Evolutionary conservation across 768 basidiomycete species (phyloP).

Genomic region (Chalciporus piperatus): DNA sequence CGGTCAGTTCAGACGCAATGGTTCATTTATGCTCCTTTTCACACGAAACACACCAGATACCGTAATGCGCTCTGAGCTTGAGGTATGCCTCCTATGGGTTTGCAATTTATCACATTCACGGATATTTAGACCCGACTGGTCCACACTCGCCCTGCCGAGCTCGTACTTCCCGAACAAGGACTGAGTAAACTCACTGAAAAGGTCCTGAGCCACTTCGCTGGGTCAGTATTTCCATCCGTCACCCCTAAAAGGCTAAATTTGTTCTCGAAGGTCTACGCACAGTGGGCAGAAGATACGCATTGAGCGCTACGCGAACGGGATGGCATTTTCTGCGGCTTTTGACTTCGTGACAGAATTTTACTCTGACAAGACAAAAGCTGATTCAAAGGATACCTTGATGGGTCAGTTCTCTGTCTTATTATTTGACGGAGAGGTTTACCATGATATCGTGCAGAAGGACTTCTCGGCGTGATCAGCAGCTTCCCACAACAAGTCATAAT

Average conservation of each 20-base stretch:
- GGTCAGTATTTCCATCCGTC: slow-evolving; percentile 39
- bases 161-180: slow-evolving; percentile 60
- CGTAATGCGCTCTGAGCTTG: slow-evolving; percentile 84
- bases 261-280: slow-evolving; percentile 34
- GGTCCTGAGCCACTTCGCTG: slow-evolving; percentile 68
- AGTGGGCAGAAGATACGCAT: slow-evolving; percentile 49
- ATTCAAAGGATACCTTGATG: slow-evolving; percentile 38
- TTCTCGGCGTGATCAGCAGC: slow-evolving; percentile 59
- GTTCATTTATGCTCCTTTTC: slow-evolving; percentile 1
- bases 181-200: slow-evolving; percentile 72
- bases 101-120: neutral
- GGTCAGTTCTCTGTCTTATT: neutral
- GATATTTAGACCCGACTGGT: slow-evolving; percentile 72
- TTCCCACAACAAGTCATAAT: slow-evolving; percentile 71
- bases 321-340: slow-evolving; percentile 71
- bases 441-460: slow-evolving; percentile 41
- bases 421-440: neutral
- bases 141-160: slow-evolving; percentile 80
- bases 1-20: slow-evolving; percentile 42
- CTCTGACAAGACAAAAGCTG: slow-evolving; percentile 44
- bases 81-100: slow-evolving; percentile 44
- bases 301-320: slow-evolving; percentile 54
- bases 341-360: slow-evolving; percentile 65
- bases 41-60: slow-evolving; percentile 48
- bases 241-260: slow-evolving; percentile 8